Conservation (phyloP, 768 basidiomycete species). For the Tylopilus balloui region DNA sequence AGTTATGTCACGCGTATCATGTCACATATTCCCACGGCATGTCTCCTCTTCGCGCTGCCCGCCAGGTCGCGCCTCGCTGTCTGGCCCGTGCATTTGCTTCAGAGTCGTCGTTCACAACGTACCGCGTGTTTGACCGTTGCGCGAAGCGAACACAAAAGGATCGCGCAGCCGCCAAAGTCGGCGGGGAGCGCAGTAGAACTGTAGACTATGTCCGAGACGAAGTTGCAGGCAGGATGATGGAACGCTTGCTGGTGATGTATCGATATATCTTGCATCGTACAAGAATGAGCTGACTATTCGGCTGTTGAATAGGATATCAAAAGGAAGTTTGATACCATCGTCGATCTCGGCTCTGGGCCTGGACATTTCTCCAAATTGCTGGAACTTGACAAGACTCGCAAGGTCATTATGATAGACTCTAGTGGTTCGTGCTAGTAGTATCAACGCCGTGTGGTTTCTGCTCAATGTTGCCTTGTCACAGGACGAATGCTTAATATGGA, state of each 20-base stretch:
- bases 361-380: conserved; percentile 89
- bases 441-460: not conserved
- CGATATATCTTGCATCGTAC: conserved; percentile 2
- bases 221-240: conserved; percentile 86
- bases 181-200: conserved; percentile 58
- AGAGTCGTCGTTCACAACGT: conserved; percentile 44
- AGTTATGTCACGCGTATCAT: conserved; percentile 12
- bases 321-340: conserved; percentile 67
- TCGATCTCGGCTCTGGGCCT: conserved; percentile 88
- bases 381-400: conserved; percentile 60
- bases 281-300: conserved; percentile 1
- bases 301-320: conserved; percentile 73
- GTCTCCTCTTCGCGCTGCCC: conserved; percentile 7
- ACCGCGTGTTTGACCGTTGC: conserved; percentile 81
- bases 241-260: conserved; percentile 70
- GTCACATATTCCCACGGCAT: conserved; percentile 22
- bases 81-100: conserved; percentile 45
- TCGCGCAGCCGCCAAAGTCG: conserved; percentile 55
- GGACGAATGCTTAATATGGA: conserved; percentile 74
- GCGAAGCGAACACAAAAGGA: conserved; percentile 78
- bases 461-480: conserved; percentile 30
- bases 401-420: conserved; percentile 80
- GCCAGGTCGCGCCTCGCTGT: not conserved
- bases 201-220: conserved; percentile 93
- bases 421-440: conserved; percentile 63